Evolutionary conservation across 2,329 filamentous ascomycete species (phyloP).

Genomic region (Tolypocladium endophyticum): DNA sequence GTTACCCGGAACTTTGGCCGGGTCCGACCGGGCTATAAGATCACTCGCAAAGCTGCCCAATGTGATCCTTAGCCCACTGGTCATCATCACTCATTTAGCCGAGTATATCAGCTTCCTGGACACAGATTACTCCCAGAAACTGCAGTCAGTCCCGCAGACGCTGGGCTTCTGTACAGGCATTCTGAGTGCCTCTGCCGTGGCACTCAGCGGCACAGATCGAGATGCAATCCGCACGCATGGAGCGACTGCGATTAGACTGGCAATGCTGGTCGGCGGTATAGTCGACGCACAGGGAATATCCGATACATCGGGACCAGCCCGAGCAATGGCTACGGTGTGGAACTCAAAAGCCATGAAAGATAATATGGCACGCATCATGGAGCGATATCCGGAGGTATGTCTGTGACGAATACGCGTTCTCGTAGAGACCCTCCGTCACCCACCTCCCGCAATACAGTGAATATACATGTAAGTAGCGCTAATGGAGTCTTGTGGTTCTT

Average conservation of each 20-base stretch:
- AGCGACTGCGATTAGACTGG: background rate
- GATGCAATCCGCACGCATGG: background rate
- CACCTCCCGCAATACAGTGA: background rate
- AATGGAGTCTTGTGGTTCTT: background rate
- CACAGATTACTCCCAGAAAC: background rate
- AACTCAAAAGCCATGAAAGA: background rate
- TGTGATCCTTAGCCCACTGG: background rate
- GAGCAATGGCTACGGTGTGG: background rate
- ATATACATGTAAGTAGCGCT: background rate
- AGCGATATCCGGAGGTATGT: background rate
- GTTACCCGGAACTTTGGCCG: background rate
- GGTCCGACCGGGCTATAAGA: background rate
- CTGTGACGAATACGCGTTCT: background rate
- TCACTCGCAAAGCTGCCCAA: background rate
- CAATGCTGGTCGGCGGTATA: background rate
- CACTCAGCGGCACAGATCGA: background rate
- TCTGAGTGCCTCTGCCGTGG: background rate
- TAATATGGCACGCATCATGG: background rate
- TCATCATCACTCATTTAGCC: background rate
- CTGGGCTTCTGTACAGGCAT: background rate
- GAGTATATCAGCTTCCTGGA: background rate
- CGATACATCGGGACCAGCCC: background rate
- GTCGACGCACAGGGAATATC: background rate
- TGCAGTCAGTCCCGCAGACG: background rate
- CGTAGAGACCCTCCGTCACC: background rate